phyloP scores from a whole-genome alignment of 495 filamentous ascomycete species.

The Acidiella bohemica region DNA sequence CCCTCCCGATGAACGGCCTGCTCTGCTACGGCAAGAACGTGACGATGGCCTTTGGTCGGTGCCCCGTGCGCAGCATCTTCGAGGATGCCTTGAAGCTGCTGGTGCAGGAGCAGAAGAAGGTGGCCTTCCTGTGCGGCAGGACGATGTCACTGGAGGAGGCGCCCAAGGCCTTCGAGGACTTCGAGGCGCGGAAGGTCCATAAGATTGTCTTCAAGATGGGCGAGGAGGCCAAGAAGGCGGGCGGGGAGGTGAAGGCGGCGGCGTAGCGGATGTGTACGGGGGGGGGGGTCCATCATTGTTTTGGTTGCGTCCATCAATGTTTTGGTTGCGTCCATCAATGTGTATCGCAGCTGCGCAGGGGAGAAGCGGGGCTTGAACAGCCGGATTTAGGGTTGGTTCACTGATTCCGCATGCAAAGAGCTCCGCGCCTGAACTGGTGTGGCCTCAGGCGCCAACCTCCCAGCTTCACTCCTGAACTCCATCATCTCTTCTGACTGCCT shows the following conservation, averaged over 20 bases:
- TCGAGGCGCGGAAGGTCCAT: slow-evolving; percentile 60
- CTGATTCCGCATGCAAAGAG: too few species aligned
- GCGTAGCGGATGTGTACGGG: background rate
- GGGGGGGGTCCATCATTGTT: too few species aligned
- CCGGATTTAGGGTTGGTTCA: too few species aligned
- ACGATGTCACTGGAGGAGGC: slow-evolving; percentile 80
- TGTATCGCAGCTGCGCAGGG: too few species aligned
- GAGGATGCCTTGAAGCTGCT: slow-evolving; percentile 62
- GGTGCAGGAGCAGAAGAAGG: slow-evolving; percentile 59
- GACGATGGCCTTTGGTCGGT: slow-evolving; percentile 83
- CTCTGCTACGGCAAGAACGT: slow-evolving; percentile 87
- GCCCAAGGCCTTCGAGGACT: slow-evolving; percentile 79
- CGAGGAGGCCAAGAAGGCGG: slow-evolving; percentile 3
- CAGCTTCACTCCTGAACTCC: too few species aligned
- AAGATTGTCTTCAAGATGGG: slow-evolving; percentile 53
- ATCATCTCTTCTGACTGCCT: too few species aligned
- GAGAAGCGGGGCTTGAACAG: too few species aligned
- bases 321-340: too few species aligned
- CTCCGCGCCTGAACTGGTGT: too few species aligned
- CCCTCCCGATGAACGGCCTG: slow-evolving; percentile 75
- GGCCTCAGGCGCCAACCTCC: too few species aligned
- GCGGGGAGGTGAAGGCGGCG: slow-evolving; percentile 9
- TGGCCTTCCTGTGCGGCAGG: slow-evolving; percentile 79
- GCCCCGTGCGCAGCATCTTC: slow-evolving; percentile 79
- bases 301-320: too few species aligned